Evolutionary conservation across 306 rosid genomes (phyloP).

Genomic region (Cicer pinnatifidum): DNA sequence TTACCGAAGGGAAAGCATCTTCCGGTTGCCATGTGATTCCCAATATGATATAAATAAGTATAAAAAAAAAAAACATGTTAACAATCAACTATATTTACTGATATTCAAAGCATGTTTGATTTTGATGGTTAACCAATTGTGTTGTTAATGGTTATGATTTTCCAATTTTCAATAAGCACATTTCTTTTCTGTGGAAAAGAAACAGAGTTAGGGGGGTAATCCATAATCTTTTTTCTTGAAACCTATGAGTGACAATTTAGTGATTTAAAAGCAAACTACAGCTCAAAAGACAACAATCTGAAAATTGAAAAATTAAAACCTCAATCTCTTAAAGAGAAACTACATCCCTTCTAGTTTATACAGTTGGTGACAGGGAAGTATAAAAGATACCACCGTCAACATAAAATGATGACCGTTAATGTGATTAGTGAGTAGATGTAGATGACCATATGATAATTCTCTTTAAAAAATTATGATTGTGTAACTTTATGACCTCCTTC

Average conservation of each 20-base stretch:
- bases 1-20: slow-evolving; percentile 39
- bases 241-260: neutral
- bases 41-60: neutral
- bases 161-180: neutral
- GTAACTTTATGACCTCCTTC: slow-evolving; percentile 7
- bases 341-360: slow-evolving; percentile 20
- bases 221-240: slow-evolving; percentile 2
- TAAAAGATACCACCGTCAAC: neutral
- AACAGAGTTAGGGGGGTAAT: slow-evolving; percentile 1
- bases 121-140: slow-evolving; percentile 24
- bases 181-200: neutral
- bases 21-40: slow-evolving; percentile 34
- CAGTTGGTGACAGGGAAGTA: slow-evolving; percentile 14
- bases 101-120: neutral
- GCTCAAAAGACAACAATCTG: slow-evolving; percentile 15
- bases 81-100: slow-evolving; percentile 1
- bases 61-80: neutral
- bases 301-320: slow-evolving; percentile 29
- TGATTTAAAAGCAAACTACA: slow-evolving; percentile 3
- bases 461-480: neutral
- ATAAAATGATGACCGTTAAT: slow-evolving; percentile 11
- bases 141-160: slow-evolving; percentile 10
- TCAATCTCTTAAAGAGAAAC: neutral
- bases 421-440: slow-evolving; percentile 32
- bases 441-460: slow-evolving; percentile 1